Percentiles rank a stretch among this genome's conserved stretches.
phyloP scores from a whole-genome alignment of 139 green algal species.

The Tetradesmus obliquus region DNA sequence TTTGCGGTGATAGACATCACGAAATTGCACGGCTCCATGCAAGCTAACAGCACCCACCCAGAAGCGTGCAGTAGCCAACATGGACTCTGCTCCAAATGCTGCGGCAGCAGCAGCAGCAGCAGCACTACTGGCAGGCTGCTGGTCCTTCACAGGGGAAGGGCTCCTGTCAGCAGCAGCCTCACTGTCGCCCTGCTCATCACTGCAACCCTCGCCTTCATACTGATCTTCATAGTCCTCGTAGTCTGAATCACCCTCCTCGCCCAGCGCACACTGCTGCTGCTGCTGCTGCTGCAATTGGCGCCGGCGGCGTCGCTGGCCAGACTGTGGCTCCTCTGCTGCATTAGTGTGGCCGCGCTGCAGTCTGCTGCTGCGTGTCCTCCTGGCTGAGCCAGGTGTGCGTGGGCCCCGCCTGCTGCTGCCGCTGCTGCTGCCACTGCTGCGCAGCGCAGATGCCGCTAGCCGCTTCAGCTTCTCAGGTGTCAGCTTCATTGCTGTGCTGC shows the following conservation, averaged over 20 bases:
- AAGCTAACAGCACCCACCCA: not conserved
- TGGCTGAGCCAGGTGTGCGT: not conserved
- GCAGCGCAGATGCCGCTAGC: not conserved
- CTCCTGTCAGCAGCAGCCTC: not conserved
- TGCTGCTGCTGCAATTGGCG: not conserved
- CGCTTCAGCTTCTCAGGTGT: not conserved
- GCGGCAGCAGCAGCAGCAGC: constrained; percentile 5
- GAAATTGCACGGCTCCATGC: too few relatives aligned
- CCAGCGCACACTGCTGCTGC: not conserved
- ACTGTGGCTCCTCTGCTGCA: not conserved
- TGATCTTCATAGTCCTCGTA: not conserved
- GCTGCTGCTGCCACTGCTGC: constrained; percentile 19
- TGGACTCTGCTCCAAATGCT: not conserved
- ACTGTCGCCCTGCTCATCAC: not conserved
- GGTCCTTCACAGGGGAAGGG: not conserved
- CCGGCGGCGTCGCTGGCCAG: not conserved
- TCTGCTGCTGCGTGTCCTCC: not conserved
- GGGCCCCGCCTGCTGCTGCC: not conserved
- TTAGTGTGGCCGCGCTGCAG: not conserved
- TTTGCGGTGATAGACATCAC: too few relatives aligned
- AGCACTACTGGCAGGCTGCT: not conserved
- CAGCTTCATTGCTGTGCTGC: not conserved
- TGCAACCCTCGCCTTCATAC: not conserved
- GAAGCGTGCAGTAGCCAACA: not conserved
- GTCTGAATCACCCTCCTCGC: not conserved